These are phyloP conservation scores for Ramaria rubella DNA, from an alignment of 768 basidiomycete genomes.

Conservation along the genomic window DNA sequence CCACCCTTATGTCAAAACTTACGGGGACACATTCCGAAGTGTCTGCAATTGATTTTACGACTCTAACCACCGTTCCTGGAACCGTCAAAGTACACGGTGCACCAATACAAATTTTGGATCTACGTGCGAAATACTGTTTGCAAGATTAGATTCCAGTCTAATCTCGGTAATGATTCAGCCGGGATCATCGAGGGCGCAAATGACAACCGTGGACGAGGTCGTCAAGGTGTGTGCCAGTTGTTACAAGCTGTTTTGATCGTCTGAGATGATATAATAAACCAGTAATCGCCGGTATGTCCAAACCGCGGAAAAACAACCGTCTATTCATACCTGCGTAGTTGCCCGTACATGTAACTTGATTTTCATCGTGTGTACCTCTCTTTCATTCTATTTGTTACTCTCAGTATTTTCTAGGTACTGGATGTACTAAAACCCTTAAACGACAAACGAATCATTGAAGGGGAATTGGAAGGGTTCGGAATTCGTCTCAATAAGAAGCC, in stretches of 20 bases:
- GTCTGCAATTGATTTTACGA: slow-evolving; percentile 96
- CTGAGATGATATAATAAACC: slow-evolving; percentile 11
- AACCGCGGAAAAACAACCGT: not conserved
- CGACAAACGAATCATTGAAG: slow-evolving; percentile 87
- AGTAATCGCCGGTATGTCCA: slow-evolving; percentile 70
- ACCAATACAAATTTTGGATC: slow-evolving; percentile 89
- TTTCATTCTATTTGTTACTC: not conserved
- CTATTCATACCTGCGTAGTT: slow-evolving; percentile 43
- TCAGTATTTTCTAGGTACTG: slow-evolving; percentile 39
- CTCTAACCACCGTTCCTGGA: slow-evolving; percentile 91
- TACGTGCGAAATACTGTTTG: slow-evolving; percentile 53
- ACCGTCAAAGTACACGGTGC: slow-evolving; percentile 94
- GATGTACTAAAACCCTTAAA: slow-evolving; percentile 98
- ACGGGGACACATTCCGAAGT: slow-evolving; percentile 96
- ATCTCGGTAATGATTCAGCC: slow-evolving; percentile 37
- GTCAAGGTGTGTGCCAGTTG: slow-evolving; percentile 62
- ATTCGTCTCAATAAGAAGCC: slow-evolving; percentile 94
- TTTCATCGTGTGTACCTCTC: slow-evolving; percentile 55
- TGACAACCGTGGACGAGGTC: slow-evolving; percentile 92
- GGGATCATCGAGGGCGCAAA: slow-evolving; percentile 99
- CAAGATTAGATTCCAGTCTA: slow-evolving; percentile 3
- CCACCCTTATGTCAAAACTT: slow-evolving; percentile 89
- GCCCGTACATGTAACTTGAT: slow-evolving; percentile 98
- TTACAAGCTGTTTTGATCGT: slow-evolving; percentile 19
- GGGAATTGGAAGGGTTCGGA: slow-evolving; percentile 96